Evolutionary conservation across 768 basidiomycete species (phyloP), one percentile per base, ranked within the genome.

Genomic region (Suillus plorans): DNA sequence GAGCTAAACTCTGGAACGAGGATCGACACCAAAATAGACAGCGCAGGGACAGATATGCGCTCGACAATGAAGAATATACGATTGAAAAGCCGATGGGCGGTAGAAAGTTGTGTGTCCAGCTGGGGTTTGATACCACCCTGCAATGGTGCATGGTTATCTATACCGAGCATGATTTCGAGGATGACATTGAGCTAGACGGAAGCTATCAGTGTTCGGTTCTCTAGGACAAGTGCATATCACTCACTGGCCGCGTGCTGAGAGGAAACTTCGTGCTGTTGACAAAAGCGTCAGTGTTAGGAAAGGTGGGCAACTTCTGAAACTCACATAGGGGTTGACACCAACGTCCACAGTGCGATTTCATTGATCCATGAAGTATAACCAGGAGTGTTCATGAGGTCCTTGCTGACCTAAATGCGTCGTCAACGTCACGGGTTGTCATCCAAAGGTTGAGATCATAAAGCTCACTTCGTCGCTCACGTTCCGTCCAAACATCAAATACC

Each of bases 401-500:
- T 85, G 66, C 94, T 97, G 73, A 98, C 88, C 90, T 95, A 70
- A 9, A 18, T 20, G 10, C 10, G 22, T 50, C 47, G 66, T 53
- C 34, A 61, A 55, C 63, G 20, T 67, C 45, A 31, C 31, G 12
- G 22, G 25, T 55, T 18, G 16, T 16, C 12, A 20, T 36, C 25
- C n/a, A 34, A 28, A 57, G 5, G 13, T 22, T 7, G 18, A 58
- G 12, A 61, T 64, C 2, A 31, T n/a, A 20, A 13, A 28, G 69
- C 81, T 70, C 64, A 93, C 92, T 82, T 95, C 94, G 64, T 92
- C 92, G 69, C 86, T 87, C 58, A 96, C 93, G 39, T 74, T 70
- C 58, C 84, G 80, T 12, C 95, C 94, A 72, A 94, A 95, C 97
- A 99, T 99, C 22, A 92, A 75, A 70, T 97, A 98, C 0, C 96